These are phyloP conservation scores for Lasiodiplodia gonubiensis DNA, from an alignment of 2,329 filamentous ascomycete genomes.

Conservation along the genomic window DNA sequence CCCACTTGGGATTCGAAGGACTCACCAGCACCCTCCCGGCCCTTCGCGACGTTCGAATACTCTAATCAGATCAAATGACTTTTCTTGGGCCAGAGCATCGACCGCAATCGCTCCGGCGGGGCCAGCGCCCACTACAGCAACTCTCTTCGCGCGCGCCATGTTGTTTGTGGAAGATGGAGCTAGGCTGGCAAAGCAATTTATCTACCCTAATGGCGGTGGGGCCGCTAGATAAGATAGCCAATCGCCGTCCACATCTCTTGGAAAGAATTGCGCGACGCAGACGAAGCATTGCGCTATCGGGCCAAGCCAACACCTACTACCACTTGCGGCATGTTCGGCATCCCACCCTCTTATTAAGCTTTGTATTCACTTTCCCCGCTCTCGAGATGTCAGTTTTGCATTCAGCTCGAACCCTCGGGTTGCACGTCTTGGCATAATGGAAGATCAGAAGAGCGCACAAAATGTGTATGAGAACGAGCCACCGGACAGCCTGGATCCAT, in stretches of 20 bases:
- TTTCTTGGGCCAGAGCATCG: slow-evolving; percentile 65
- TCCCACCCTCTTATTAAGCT: not conserved
- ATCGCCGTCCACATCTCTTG: slow-evolving; percentile 3
- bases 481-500: not conserved
- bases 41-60: slow-evolving; percentile 67
- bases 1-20: not conserved
- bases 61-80: slow-evolving; percentile 63
- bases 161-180: not conserved
- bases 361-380: not conserved
- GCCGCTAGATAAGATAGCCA: not conserved
- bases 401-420: not conserved
- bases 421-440: not conserved
- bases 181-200: not conserved
- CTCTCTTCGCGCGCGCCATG: slow-evolving; percentile 14
- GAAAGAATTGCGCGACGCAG: not conserved
- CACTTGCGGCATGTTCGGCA: slow-evolving; percentile 16
- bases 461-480: not conserved
- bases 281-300: slow-evolving; percentile 22
- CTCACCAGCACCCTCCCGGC: slow-evolving; percentile 67
- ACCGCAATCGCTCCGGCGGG: slow-evolving; percentile 66
- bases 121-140: slow-evolving; percentile 67
- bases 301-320: slow-evolving; percentile 16
- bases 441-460: not conserved
- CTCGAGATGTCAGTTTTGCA: not conserved
- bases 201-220: slow-evolving; percentile 11